Evolutionary conservation across 306 rosid genomes (phyloP), one percentile per base, ranked within the genome.

Genomic region (Bauhinia variegata): DNA sequence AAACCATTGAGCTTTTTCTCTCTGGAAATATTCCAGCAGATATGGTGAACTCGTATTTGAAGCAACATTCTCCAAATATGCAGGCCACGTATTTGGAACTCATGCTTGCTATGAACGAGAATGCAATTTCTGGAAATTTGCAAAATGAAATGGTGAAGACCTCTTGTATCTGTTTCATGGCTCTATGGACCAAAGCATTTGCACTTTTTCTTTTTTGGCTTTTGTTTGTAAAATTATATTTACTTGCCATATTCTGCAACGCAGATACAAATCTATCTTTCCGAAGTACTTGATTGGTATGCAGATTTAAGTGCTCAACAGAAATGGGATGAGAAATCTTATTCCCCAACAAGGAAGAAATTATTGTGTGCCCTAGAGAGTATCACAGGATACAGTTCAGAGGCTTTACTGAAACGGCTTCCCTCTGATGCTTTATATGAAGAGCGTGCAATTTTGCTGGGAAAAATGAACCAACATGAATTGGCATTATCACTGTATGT

Each of bases 71-170:
- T 79, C 96, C 97, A 43, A 88, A 76, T 82, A 86, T 90, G 99
- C 99, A 91, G 82, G 89, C 91, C 62, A 88, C 76, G 30, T 95
- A 95, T 82, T 77, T 95, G 71, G 99, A 90, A 70, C 91, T 90
- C 76, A 95, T 95, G 97, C 97, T 95, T 82, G 95, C 96, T 43
- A 88, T 95, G 99, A 82, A 95, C 71, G 95, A 90, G 86, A 83
- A 83, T 75, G 93, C 96, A 16, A 80, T 95, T 55, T 95, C 99
- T 9, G 89, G 95, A 56, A 88, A 90, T 82, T 86, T 95, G 84
- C 97, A 90, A 81, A 95, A 86, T 80, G 99, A 95, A 86, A 90
- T 95, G 99, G 99, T 95, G 78, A 81, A 78, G 19, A 69, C 39
- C 55, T 61, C 23, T 61, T 63, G 48, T 68, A 17, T 74, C 65